These are phyloP conservation scores for Asterella californica DNA, from an alignment of 225 moss, liverwort and hornwort species.

Conservation along the genomic window DNA sequence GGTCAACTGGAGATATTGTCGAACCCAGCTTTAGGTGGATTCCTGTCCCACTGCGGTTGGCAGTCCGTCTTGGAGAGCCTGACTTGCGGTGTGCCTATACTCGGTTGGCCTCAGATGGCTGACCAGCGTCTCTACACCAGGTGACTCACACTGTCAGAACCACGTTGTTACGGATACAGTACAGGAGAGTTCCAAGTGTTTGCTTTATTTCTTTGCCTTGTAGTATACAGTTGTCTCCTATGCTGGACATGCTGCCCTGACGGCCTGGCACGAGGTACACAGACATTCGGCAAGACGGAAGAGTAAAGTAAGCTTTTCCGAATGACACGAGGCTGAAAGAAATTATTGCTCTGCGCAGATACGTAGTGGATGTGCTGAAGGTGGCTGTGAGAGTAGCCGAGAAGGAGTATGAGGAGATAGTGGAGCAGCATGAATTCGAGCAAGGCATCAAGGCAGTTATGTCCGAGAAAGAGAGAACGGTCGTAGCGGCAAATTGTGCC, in stretches of 20 bases:
- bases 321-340: too few species aligned
- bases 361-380: constrained; percentile 23
- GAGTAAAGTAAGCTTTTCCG: too few species aligned
- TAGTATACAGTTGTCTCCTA: too few species aligned
- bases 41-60: constrained; percentile 45
- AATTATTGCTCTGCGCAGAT: background rate
- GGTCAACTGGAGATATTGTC: constrained; percentile 25
- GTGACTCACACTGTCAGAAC: background rate
- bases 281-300: too few species aligned
- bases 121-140: constrained; percentile 35
- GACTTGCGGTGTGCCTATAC: constrained; percentile 28
- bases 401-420: constrained; percentile 4
- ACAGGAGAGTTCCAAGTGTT: too few species aligned
- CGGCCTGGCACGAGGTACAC: too few species aligned
- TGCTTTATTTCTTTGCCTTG: too few species aligned
- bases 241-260: too few species aligned
- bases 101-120: constrained; percentile 32
- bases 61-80: constrained; percentile 39
- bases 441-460: constrained; percentile 22
- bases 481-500: background rate
- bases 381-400: background rate
- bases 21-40: constrained; percentile 32
- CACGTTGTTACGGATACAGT: too few species aligned
- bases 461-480: constrained; percentile 21
- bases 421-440: constrained; percentile 24